phyloP scores from a whole-genome alignment of 257 asterid genomes.

The Mitragyna speciosa region DNA sequence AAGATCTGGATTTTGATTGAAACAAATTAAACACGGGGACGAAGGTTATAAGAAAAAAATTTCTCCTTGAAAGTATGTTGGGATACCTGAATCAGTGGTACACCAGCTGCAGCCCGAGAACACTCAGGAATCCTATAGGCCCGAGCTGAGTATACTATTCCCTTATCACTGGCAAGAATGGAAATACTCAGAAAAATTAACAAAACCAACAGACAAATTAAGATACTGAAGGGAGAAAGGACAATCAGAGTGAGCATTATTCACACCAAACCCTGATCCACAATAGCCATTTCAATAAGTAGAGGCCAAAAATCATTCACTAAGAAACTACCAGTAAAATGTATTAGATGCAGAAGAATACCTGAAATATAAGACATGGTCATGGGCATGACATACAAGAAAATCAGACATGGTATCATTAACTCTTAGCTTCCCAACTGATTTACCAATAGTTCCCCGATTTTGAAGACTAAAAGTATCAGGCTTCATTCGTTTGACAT shows the following conservation, averaged over 20 bases:
- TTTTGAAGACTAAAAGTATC: slow-evolving; percentile 88
- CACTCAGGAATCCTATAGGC: slow-evolving; percentile 97
- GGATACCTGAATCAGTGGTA: slow-evolving; percentile 85
- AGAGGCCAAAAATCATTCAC: background rate
- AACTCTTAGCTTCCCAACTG: slow-evolving; percentile 90
- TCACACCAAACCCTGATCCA: background rate
- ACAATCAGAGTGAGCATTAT: background rate
- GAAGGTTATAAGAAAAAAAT: background rate
- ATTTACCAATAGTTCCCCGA: slow-evolving; percentile 96
- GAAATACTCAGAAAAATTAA: background rate
- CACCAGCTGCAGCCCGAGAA: slow-evolving; percentile 91
- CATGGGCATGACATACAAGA: slow-evolving; percentile 93
- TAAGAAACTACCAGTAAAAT: background rate
- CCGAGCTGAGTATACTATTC: slow-evolving; percentile 82
- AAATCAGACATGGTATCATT: slow-evolving; percentile 95
- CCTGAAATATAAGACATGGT: slow-evolving; percentile 94
- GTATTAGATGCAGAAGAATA: slow-evolving; percentile 27
- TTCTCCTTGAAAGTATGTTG: slow-evolving; percentile 6
- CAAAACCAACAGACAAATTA: background rate
- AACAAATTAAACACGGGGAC: slow-evolving; percentile 18
- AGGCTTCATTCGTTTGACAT: slow-evolving; percentile 93
- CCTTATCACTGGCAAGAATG: slow-evolving; percentile 71
- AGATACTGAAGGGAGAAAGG: background rate
- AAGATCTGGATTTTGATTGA: slow-evolving; percentile 57
- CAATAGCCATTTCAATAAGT: background rate